A percentile compares a stretch with the other conserved stretches of the same genome.
Evolutionary conservation across 1,284 basidiomycete genomes (phyloP).

Genomic region (Puccinia coronata): DNA sequence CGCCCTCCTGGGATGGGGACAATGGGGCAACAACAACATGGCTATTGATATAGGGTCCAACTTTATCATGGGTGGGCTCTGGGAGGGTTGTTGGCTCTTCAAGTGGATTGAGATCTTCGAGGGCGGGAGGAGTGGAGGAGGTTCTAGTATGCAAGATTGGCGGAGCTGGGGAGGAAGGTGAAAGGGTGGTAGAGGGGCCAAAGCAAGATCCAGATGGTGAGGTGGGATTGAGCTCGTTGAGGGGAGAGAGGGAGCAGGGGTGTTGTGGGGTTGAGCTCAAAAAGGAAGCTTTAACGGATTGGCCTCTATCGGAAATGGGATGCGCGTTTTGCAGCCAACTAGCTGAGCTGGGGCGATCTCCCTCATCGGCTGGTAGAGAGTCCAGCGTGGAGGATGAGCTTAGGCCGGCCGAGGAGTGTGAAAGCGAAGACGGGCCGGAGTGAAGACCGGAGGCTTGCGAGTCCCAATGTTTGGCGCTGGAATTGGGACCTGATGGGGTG

Average conservation of each 20-base stretch:
- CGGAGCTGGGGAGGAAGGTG: neutral
- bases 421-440: constrained; percentile 1
- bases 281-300: constrained; percentile 5
- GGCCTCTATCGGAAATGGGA: neutral
- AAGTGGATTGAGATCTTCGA: constrained; percentile 3
- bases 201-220: constrained; percentile 44
- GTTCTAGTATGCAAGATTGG: neutral
- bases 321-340: constrained; percentile 16
- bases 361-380: neutral
- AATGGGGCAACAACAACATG: neutral
- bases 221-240: constrained; percentile 41
- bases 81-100: neutral
- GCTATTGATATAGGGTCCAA: neutral
- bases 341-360: constrained; percentile 19
- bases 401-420: neutral
- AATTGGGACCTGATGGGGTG: too few relatives aligned
- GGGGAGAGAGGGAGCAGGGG: constrained; percentile 33
- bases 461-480: neutral
- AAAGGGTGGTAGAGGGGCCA: constrained; percentile 32
- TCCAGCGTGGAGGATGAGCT: neutral
- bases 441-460: neutral
- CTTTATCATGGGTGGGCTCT: neutral
- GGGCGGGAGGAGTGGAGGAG: neutral
- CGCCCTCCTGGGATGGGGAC: neutral
- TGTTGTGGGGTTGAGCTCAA: constrained; percentile 12